phyloP scores from a whole-genome alignment of 768 basidiomycete genomes.

The Kockovaella imperatae region DNA sequence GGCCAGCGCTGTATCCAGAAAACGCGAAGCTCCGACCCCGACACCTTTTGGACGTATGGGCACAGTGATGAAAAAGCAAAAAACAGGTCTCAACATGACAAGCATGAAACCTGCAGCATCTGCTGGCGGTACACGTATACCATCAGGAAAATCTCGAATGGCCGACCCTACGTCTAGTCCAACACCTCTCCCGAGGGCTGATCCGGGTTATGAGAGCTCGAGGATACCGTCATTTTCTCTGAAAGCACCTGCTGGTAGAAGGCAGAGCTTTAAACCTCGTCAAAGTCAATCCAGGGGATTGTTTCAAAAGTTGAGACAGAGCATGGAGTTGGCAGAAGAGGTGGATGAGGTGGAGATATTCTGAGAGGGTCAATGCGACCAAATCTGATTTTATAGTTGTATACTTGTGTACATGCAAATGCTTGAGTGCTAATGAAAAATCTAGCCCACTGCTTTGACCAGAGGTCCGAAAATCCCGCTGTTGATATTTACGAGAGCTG shows the following conservation, averaged over 20 bases:
- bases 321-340: background rate
- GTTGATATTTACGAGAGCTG: too few species aligned
- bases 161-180: background rate
- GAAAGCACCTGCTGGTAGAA: background rate
- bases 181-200: background rate
- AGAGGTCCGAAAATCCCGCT: too few species aligned
- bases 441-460: too few species aligned
- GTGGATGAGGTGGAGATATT: background rate
- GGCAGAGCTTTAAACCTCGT: slow-evolving; percentile 1
- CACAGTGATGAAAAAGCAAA: background rate
- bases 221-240: background rate
- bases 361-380: background rate
- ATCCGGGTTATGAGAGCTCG: background rate
- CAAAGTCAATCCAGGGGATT: background rate
- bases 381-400: too few species aligned
- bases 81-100: background rate
- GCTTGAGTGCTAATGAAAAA: too few species aligned
- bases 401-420: too few species aligned
- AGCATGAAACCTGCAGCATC: background rate
- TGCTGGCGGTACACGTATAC: background rate
- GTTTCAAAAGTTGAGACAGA: background rate
- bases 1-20: slow-evolving; percentile 5
- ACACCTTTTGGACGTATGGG: slow-evolving; percentile 19
- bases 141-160: background rate
- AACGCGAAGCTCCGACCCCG: slow-evolving; percentile 38